These are phyloP conservation scores for Neoarthrinium moseri DNA, from an alignment of 2,329 filamentous ascomycete species.

Conservation along the genomic window DNA sequence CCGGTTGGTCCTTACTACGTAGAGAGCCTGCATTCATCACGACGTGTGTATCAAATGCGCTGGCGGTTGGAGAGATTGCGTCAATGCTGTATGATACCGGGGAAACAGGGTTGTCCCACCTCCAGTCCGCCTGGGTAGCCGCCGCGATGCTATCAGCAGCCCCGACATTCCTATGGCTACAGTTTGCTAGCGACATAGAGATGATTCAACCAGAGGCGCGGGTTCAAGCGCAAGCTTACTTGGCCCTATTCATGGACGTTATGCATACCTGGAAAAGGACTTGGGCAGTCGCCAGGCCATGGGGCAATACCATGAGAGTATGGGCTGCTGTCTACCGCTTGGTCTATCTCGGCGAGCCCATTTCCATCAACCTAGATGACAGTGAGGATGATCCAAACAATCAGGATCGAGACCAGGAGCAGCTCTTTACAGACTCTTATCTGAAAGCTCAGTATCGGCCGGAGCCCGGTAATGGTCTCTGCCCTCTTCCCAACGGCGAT, in stretches of 20 bases:
- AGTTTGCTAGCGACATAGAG: conserved; percentile 7
- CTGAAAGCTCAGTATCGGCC: conserved; percentile 2
- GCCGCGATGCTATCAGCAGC: conserved; percentile 2
- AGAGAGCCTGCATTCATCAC: conserved; percentile 7
- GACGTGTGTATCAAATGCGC: conserved; percentile 8
- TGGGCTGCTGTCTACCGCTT: conserved; percentile 7
- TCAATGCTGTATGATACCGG: conserved; percentile 1
- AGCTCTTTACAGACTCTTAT: background rate
- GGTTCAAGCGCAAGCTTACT: conserved; percentile 3
- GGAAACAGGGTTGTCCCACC: background rate
- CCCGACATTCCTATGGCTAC: conserved; percentile 6
- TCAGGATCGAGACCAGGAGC: background rate
- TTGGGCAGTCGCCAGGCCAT: conserved; percentile 7
- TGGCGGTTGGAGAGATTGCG: conserved; percentile 1
- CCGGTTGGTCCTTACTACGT: conserved; percentile 4
- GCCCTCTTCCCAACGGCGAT: conserved; percentile 1
- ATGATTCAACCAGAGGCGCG: conserved; percentile 4
- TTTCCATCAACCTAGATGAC: conserved; percentile 3
- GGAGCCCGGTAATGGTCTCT: conserved; percentile 5
- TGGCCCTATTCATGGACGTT: conserved; percentile 5
- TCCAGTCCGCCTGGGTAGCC: conserved; percentile 7
- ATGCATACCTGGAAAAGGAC: background rate
- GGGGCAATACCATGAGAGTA: conserved; percentile 4
- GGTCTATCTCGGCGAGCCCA: conserved; percentile 7
- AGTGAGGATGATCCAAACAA: background rate